Conservation (phyloP, 2,329 filamentous ascomycete genomes). For the Ophiostoma perfectum region DNA sequence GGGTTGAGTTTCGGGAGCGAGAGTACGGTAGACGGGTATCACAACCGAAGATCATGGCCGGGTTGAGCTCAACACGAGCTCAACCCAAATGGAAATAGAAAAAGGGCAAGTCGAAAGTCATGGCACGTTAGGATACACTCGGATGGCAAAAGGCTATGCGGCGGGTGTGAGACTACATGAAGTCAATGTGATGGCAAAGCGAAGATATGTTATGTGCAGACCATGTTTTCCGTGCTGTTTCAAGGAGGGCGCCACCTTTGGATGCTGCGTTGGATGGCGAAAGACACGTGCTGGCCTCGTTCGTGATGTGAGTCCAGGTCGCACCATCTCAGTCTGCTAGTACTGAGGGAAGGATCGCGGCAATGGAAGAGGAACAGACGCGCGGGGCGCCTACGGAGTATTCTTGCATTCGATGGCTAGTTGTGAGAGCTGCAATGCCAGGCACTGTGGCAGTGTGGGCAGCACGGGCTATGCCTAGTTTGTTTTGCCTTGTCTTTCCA, state of each 20-base stretch:
- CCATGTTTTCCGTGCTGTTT: too few relatives aligned
- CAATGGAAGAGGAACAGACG: constrained; percentile 2
- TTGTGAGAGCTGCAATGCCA: not conserved
- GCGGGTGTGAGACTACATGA: too few relatives aligned
- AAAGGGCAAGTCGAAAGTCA: too few relatives aligned
- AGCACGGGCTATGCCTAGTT: not conserved
- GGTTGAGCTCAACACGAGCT: not conserved
- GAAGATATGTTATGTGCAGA: too few relatives aligned
- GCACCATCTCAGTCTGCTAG: not conserved
- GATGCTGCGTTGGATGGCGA: too few relatives aligned
- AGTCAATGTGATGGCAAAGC: too few relatives aligned
- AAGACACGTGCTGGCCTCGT: too few relatives aligned
- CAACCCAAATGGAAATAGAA: not conserved
- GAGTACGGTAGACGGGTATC: not conserved
- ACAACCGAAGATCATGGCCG: not conserved
- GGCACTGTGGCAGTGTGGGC: not conserved
- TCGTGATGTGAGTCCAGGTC: too few relatives aligned
- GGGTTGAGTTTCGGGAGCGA: too few relatives aligned
- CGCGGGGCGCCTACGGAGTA: not conserved
- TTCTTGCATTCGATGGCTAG: not conserved
- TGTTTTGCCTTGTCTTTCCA: not conserved
- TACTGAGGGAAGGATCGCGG: not conserved
- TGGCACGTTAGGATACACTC: too few relatives aligned
- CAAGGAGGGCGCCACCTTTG: too few relatives aligned
- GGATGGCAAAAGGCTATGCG: too few relatives aligned